phyloP scores from a whole-genome alignment of 2,329 filamentous ascomycete species.

The Pestalotiopsis sp. region DNA sequence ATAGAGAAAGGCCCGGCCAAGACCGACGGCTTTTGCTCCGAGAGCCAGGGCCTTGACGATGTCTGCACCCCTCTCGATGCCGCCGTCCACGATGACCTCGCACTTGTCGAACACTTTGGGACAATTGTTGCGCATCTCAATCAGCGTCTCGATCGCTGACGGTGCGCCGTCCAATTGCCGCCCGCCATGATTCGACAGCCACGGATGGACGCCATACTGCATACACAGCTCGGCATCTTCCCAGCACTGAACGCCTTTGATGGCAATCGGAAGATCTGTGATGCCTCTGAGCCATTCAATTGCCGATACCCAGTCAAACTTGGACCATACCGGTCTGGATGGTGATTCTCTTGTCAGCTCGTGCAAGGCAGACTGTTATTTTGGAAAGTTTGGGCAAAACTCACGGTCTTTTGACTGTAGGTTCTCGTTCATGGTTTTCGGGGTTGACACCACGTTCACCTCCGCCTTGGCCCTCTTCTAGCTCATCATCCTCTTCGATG shows the following conservation, averaged over 20 bases:
- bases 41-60: slow-evolving; percentile 40
- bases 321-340: not conserved
- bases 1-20: slow-evolving; percentile 51
- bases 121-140: slow-evolving; percentile 34
- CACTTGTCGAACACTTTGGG: slow-evolving; percentile 36
- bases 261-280: slow-evolving; percentile 80
- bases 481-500: not conserved
- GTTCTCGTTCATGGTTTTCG: not conserved
- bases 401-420: slow-evolving; percentile 6
- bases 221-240: slow-evolving; percentile 69
- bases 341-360: not conserved
- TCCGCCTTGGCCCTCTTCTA: not conserved
- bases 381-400: not conserved
- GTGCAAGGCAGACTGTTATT: not conserved
- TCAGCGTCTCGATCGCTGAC: slow-evolving; percentile 33
- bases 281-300: slow-evolving; percentile 80
- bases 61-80: slow-evolving; percentile 39
- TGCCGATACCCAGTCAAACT: slow-evolving; percentile 33
- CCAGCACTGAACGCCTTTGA: slow-evolving; percentile 93
- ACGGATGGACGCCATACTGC: slow-evolving; percentile 67
- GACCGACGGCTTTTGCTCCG: slow-evolving; percentile 39
- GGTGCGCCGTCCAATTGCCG: slow-evolving; percentile 68
- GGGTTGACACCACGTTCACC: not conserved
- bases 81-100: slow-evolving; percentile 37
- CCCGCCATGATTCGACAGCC: slow-evolving; percentile 87